Conservation (phyloP, 768 basidiomycete genomes). For the Termitomyces sp. region DNA sequence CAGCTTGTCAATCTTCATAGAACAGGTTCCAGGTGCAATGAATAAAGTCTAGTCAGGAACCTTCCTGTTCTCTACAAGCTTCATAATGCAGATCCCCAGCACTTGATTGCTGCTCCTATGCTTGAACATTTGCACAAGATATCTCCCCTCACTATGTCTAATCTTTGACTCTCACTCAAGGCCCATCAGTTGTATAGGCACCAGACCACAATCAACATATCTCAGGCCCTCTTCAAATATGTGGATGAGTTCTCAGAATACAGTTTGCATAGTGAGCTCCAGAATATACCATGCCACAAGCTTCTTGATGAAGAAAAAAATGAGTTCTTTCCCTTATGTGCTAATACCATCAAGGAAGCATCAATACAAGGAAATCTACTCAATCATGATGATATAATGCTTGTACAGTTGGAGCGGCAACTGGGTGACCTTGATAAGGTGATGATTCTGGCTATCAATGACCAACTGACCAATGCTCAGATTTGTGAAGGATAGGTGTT, state of each 20-base stretch:
- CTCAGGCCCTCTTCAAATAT: background rate
- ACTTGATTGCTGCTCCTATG: slow-evolving; percentile 1
- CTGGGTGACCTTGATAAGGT: slow-evolving; percentile 9
- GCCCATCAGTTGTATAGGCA: background rate
- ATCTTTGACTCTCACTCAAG: slow-evolving; percentile 1
- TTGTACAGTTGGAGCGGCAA: background rate
- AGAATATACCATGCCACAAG: slow-evolving; percentile 16
- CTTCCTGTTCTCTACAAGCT: slow-evolving; percentile 13
- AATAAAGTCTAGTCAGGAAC: slow-evolving; percentile 37
- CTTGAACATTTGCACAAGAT: background rate
- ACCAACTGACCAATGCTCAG: slow-evolving; percentile 28
- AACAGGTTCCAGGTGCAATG: slow-evolving; percentile 25
- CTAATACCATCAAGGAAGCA: slow-evolving; percentile 31
- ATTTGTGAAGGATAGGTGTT: slow-evolving; percentile 21
- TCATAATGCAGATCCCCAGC: background rate
- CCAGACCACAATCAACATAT: background rate
- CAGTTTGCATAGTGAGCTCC: slow-evolving; percentile 6
- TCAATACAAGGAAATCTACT: slow-evolving; percentile 27
- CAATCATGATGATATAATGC: slow-evolving; percentile 26
- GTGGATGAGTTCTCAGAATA: background rate
- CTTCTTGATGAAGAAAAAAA: slow-evolving; percentile 25
- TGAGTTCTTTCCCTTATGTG: slow-evolving; percentile 21
- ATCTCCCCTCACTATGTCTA: background rate
- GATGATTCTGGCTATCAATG: slow-evolving; percentile 26
- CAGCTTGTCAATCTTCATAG: slow-evolving; percentile 27